Evolutionary conservation across 2,329 filamentous ascomycete species (phyloP), one percentile per base, ranked within the genome.

Genomic region (Talaromyces amestolkiae): DNA sequence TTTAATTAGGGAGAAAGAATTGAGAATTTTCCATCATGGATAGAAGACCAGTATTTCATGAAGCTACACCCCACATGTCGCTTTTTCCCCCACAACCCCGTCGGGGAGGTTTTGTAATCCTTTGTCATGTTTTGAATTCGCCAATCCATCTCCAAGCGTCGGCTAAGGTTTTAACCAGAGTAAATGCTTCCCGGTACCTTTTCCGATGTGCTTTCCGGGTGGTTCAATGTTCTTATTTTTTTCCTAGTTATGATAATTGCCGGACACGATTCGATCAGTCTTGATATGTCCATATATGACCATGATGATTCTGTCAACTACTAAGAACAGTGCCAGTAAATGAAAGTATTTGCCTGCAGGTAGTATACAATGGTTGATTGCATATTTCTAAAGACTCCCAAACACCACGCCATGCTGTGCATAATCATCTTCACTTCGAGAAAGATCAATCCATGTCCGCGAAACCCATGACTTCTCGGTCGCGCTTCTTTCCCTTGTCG

Each of bases 381-480:
- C 31, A 24, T 56, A 56, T 9, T 15, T 35, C 39, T 11, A n/a
- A 56, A 47, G 37, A 47, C 51, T 13, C 51, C 31, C 43, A 19
- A 63, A 63, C 61, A 19, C 61, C 61, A 58, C 24, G 54, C 64
- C 37, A 63, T 65, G 64, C 64, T 47, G 19, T 65, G 49, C 37
- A 45, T 61, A 53, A 41, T n/a, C 24, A 39, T 37, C 31, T 37
- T 37, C 33, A 24, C 51, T 19, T 19, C 19, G 7, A 47, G 9
- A 24, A 59, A 24, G 45, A 58, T 77, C 69, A 81, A 72, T 80
- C 79, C 64, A 81, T 66, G 67, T 77, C 79, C 58, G 74, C 69
- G 65, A 82, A 81, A 8, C 75, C 79, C 72, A 80, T 79, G 43
- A 81, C 72, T 66, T 81, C 75, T 53, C 75, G 73, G 61, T 72